Percentiles rank a stretch among this genome's conserved stretches.
Conservation (phyloP, 163 green algal genomes). For the Scenedesmus sp. region DNA sequence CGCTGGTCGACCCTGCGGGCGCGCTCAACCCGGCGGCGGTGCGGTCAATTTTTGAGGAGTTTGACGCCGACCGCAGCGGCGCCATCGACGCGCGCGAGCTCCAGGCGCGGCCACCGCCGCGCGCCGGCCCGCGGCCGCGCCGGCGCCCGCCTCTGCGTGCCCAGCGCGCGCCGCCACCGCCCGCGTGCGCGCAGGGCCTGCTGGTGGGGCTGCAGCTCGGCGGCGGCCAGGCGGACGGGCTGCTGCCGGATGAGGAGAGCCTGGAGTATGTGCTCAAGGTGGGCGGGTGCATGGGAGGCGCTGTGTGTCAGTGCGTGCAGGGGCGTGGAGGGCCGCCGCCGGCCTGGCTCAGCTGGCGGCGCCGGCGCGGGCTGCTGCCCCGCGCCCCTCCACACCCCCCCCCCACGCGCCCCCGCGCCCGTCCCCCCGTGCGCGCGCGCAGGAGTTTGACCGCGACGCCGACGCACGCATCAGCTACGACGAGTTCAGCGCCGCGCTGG, state of each 20-base stretch:
- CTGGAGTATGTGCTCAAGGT: slow-evolving; percentile 53
- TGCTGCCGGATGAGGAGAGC: slow-evolving; percentile 18
- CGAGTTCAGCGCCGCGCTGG: slow-evolving; percentile 53
- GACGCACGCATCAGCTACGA: slow-evolving; percentile 49
- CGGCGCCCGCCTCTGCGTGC: too few species aligned
- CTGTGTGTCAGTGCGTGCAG: too few species aligned
- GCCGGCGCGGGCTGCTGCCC: too few species aligned
- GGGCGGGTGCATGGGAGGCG: too few species aligned
- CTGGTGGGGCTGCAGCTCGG: slow-evolving; percentile 53
- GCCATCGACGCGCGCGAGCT: slow-evolving; percentile 56
- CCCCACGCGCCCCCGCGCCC: background rate
- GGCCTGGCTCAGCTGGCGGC: too few species aligned
- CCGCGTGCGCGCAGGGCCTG: slow-evolving; percentile 45
- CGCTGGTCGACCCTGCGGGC: slow-evolving; percentile 32
- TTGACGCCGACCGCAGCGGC: slow-evolving; percentile 51
- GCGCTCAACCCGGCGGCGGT: slow-evolving; percentile 11
- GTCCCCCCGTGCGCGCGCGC: background rate
- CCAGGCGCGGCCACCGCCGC: too few species aligned
- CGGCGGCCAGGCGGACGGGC: background rate
- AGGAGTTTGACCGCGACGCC: slow-evolving; percentile 58
- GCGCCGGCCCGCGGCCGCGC: too few species aligned
- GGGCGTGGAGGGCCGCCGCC: too few species aligned
- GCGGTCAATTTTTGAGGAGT: slow-evolving; percentile 52
- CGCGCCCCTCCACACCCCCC: too few species aligned
- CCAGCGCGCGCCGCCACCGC: too few species aligned